Base-by-base conservation (phyloP, 1,284 basidiomycete genomes). In the Fomitopsis betulina region DNA sequence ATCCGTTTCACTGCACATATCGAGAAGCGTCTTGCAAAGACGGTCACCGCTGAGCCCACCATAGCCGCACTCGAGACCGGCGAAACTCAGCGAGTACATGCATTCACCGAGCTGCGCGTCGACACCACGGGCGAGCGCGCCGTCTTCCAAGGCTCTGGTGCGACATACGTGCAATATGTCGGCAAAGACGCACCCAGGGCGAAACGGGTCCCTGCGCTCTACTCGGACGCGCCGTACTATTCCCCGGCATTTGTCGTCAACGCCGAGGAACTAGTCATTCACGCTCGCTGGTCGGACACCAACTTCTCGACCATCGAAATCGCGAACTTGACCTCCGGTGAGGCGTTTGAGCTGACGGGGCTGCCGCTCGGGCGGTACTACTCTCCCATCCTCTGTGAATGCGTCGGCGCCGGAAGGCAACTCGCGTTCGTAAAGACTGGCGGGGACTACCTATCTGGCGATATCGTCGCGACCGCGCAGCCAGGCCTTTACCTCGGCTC, bases 241-340 rank as follows among this genome's bases (percentile, higher is more conserved):
- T 86, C 87, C 0, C 87, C 87, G 0, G 77, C 81, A 2, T 87
- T 89, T 65, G 79, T 89, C 32, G 78, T 77, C 38, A 69, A 73
- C 13, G 55, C 60, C 1, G 72, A 71, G 7, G 68, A 84, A 53
- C 67, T 86, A 12, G 71, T 88, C 21, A 65, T 90, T 13, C 87
- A 89, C 52, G 80, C 81, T 8, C 80, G 84, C 19, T 90, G 87
- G 87, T 87, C 86, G 0, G 79, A 89, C 63, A 73, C 73, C 3
- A 69, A 77, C 58, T 87, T 87, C 67, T 82, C 85, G 1, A 76
- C 80, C 6, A 80, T 90, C 62, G 87, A 90, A 70, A 62, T 90
- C 33, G 82, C 85, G 3, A 76, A 88, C 65, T 58, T 86, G 6
- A 67, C 69, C 8, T 73, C 78, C 2, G 77, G 75, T 2, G 64